These are phyloP conservation scores for Fonsecaea nubica DNA, from an alignment of 2,329 filamentous ascomycete genomes.

Conservation along the genomic window DNA sequence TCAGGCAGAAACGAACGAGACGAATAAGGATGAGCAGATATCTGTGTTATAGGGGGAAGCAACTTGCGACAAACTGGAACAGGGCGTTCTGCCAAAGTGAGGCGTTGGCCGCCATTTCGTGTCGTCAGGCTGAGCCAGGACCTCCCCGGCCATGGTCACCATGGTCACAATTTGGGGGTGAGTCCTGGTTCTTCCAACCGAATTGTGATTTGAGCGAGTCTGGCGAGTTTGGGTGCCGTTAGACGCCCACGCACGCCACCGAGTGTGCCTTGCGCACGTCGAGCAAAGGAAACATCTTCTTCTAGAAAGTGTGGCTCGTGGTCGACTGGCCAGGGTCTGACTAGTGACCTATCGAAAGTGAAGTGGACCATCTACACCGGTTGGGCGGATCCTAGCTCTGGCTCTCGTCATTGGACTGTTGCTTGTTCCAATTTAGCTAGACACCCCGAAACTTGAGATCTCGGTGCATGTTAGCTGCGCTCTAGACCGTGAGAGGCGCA, in stretches of 20 bases:
- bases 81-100: neutral
- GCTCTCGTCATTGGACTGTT: neutral
- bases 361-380: neutral
- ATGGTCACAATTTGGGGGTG: neutral
- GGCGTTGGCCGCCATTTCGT: neutral
- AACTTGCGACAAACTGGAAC: neutral
- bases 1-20: neutral
- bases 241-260: neutral
- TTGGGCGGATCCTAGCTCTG: neutral
- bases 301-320: neutral
- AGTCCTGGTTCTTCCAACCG: neutral
- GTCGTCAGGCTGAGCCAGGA: slow-evolving; percentile 4
- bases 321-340: neutral
- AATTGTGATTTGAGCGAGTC: neutral
- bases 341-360: neutral
- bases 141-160: neutral
- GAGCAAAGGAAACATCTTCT: neutral
- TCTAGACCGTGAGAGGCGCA: neutral
- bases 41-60: neutral
- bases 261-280: neutral
- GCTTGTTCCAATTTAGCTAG: neutral
- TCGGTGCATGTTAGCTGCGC: neutral
- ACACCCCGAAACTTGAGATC: neutral
- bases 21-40: slow-evolving; percentile 1
- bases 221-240: neutral